Base-by-base conservation (phyloP, 495 filamentous ascomycete species). In the Lasiosphaeria ovina region DNA sequence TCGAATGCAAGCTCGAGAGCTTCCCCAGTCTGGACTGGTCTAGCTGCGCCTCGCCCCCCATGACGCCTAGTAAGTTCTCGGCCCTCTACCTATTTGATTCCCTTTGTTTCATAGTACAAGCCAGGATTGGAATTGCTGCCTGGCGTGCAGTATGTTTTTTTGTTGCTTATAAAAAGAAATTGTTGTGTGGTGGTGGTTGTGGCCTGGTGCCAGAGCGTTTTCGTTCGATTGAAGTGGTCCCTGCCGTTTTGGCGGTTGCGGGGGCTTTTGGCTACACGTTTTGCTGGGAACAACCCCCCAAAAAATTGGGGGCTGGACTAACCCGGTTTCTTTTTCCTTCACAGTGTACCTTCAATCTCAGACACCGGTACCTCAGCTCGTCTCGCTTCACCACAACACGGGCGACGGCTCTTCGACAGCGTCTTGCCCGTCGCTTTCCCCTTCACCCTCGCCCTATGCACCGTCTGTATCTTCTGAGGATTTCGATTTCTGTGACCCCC, bases 401-500 rank as follows among this genome's bases (percentile, higher is more conserved):
- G 85, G 80, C 73, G 89, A 93, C 73, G 83, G 90, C 64, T 83
- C 94, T 62, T 90, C 90, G 64, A 80, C 75, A 51, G 60, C 72
- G 51, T 83, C 83, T n/a, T 96, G 91, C 79, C 91, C 92, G 64
- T 96, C 93, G 38, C 86, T 97, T 10, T 90, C 89, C 0, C 89
- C 88, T 0, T 88, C 86, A 11, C 88, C 93, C 32, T 90, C 92
- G 16, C 91, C 91, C 47, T 87, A 90, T 66, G 89, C 91, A 34
- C 84, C 84, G 54, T 87, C 88, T 2, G 74, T 86, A 58, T 78
- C 85, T 54, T 83, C 85, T 3, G 87, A 90, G 44, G 89, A 92
- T 67, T 73, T 87, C 63, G 86, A 92, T 74, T 97, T 96, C 68
- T 98, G 94, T 76, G 92, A 98, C 68, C 94, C 94, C 31, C 89